Evolutionary conservation across 164 flowering plant species (phyloP).

Genomic region (Warburgia ugandensis): DNA sequence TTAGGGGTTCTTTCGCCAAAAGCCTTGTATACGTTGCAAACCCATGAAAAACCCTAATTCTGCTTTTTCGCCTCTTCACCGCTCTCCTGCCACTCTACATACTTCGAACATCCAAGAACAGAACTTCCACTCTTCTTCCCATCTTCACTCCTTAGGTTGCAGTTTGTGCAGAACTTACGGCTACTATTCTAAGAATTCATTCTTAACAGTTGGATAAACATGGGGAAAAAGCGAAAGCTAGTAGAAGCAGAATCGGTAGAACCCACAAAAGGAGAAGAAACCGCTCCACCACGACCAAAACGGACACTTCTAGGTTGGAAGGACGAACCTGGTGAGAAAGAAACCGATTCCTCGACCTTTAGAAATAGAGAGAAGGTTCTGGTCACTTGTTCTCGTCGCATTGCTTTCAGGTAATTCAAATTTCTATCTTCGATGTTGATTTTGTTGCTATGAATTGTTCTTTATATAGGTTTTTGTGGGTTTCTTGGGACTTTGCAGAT

Average conservation of each 20-base stretch:
- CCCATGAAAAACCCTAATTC: too few species aligned
- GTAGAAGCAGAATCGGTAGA: slow-evolving; percentile 25
- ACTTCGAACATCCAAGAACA: too few species aligned
- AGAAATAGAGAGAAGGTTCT: slow-evolving; percentile 88
- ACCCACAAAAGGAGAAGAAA: slow-evolving; percentile 23
- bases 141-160: too few species aligned
- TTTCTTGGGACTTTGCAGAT: slow-evolving; percentile 33
- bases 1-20: too few species aligned
- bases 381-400: slow-evolving; percentile 92
- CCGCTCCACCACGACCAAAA: slow-evolving; percentile 54
- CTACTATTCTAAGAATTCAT: too few species aligned
- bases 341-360: slow-evolving; percentile 24
- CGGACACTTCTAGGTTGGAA: slow-evolving; percentile 91
- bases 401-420: slow-evolving; percentile 52
- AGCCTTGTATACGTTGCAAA: too few species aligned
- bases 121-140: too few species aligned
- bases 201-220: too few species aligned
- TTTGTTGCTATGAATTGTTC: not conserved
- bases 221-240: slow-evolving; percentile 86
- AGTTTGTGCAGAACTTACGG: too few species aligned
- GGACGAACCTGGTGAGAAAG: slow-evolving; percentile 26
- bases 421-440: not conserved
- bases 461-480: not conserved
- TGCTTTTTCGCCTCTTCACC: too few species aligned
- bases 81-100: too few species aligned